phyloP scores from a whole-genome alignment of 192 early-diverging fungal species.

The Cladochytrium replicatum region DNA sequence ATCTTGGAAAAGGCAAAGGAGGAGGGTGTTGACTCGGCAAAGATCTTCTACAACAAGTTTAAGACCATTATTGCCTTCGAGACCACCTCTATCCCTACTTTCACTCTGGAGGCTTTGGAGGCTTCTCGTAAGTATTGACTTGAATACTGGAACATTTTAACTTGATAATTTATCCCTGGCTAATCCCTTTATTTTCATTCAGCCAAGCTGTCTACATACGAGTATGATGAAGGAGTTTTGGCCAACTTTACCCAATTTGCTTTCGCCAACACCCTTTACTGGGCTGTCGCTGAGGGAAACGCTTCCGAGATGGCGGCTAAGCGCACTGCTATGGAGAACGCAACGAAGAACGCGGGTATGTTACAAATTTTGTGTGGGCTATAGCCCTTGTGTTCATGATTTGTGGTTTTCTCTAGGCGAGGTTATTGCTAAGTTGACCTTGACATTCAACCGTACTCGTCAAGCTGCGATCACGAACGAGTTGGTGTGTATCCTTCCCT shows the following conservation, averaged over 20 bases:
- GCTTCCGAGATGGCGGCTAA: slow-evolving; percentile 92
- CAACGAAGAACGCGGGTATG: slow-evolving; percentile 92
- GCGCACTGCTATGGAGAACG: slow-evolving; percentile 99
- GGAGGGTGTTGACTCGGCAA: slow-evolving; percentile 62
- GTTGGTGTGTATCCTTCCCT: slow-evolving; percentile 65
- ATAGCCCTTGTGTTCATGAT: background rate
- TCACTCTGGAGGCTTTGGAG: slow-evolving; percentile 57
- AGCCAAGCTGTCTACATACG: slow-evolving; percentile 82
- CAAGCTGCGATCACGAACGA: slow-evolving; percentile 98
- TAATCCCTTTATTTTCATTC: too few relatives aligned
- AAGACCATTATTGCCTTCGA: slow-evolving; percentile 91
- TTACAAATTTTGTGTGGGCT: background rate
- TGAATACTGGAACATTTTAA: too few relatives aligned
- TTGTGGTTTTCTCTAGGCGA: slow-evolving; percentile 51
- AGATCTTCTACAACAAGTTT: slow-evolving; percentile 92
- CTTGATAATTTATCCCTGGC: too few relatives aligned
- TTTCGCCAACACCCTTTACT: slow-evolving; percentile 89
- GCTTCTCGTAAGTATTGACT: slow-evolving; percentile 45
- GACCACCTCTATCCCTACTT: slow-evolving; percentile 54
- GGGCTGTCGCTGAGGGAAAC: slow-evolving; percentile 93
- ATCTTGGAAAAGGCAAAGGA: slow-evolving; percentile 43
- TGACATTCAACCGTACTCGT: slow-evolving; percentile 95
- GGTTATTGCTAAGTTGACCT: slow-evolving; percentile 91
- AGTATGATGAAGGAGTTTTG: slow-evolving; percentile 79
- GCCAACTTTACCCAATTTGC: slow-evolving; percentile 87